Conservation (phyloP, 805 yeast species). For the Kodamaea jinghongensis region DNA sequence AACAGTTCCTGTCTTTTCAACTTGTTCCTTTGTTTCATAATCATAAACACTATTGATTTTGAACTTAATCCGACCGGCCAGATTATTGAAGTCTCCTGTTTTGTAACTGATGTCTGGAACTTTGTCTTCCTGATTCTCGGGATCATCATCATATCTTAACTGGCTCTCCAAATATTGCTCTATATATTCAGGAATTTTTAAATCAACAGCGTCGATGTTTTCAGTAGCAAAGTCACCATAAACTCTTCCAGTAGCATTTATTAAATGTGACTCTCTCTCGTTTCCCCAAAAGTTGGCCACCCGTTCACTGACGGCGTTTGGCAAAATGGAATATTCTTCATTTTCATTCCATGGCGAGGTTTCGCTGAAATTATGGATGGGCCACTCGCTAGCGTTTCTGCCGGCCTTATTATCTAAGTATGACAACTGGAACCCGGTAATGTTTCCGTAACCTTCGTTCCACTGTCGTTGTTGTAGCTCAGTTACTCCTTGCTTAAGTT, state of each 20-base stretch:
- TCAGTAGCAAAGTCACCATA: constrained; percentile 31
- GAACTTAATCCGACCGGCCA: constrained; percentile 2
- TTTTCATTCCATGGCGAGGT: constrained; percentile 46
- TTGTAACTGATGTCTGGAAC: background rate
- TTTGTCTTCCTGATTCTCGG: constrained; percentile 21
- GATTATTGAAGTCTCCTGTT: no score
- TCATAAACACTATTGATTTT: constrained; percentile 15
- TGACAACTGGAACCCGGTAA: constrained; percentile 69
- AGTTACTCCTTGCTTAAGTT: constrained; percentile 16
- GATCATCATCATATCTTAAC: constrained; percentile 26
- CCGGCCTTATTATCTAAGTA: constrained; percentile 55
- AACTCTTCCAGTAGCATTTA: constrained; percentile 35
- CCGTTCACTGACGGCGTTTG: constrained; percentile 49
- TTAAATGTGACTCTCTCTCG: constrained; percentile 24
- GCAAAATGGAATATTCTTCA: constrained; percentile 56
- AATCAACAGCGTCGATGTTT: constrained; percentile 13
- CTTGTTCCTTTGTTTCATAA: constrained; percentile 5
- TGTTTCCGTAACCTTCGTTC: constrained; percentile 57
- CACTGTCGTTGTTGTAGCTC: constrained; percentile 42
- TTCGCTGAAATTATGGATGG: constrained; percentile 44
- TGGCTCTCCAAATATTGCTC: constrained; percentile 27
- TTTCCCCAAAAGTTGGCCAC: constrained; percentile 56
- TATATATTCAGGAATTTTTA: constrained; percentile 30
- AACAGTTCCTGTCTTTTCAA: constrained; percentile 33
- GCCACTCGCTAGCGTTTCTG: constrained; percentile 52